These are phyloP conservation scores for Monilinia laxa DNA, from an alignment of 2,329 filamentous ascomycete species.

Conservation along the genomic window DNA sequence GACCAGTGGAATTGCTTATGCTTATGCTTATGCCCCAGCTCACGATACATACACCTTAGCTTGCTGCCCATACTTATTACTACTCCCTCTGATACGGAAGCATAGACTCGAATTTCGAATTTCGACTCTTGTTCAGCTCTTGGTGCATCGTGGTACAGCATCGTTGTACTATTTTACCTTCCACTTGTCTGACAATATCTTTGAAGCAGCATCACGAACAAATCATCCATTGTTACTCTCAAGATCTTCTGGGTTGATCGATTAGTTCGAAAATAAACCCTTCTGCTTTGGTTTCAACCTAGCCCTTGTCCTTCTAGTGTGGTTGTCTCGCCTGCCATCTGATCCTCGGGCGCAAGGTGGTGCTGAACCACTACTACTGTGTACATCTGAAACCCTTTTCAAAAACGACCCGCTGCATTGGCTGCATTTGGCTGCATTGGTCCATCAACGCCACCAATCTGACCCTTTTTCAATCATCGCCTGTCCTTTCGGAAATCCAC, in stretches of 20 bases:
- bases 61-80: conserved; percentile 15
- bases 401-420: conserved; percentile 15
- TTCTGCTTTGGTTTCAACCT: conserved; percentile 21
- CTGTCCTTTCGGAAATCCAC: background rate
- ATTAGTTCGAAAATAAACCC: conserved; percentile 6
- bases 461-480: conserved; percentile 18
- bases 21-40: conserved; percentile 20
- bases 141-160: conserved; percentile 14
- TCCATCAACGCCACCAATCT: conserved; percentile 22
- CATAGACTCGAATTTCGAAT: conserved; percentile 16
- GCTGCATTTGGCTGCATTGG: conserved; percentile 14
- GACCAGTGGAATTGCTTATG: conserved; percentile 20
- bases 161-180: background rate
- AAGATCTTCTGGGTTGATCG: conserved; percentile 2
- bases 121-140: background rate
- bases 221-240: conserved; percentile 10
- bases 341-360: conserved; percentile 22
- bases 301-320: conserved; percentile 12
- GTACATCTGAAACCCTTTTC: conserved; percentile 20
- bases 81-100: conserved; percentile 2
- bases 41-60: background rate
- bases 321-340: conserved; percentile 21
- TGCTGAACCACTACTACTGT: background rate
- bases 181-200: conserved; percentile 7
- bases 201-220: conserved; percentile 16